A percentile compares a stretch with the other conserved stretches of the same genome.
These are phyloP conservation scores for Rosa rugosa DNA, from an alignment of 306 rosid genomes.

Conservation along the genomic window DNA sequence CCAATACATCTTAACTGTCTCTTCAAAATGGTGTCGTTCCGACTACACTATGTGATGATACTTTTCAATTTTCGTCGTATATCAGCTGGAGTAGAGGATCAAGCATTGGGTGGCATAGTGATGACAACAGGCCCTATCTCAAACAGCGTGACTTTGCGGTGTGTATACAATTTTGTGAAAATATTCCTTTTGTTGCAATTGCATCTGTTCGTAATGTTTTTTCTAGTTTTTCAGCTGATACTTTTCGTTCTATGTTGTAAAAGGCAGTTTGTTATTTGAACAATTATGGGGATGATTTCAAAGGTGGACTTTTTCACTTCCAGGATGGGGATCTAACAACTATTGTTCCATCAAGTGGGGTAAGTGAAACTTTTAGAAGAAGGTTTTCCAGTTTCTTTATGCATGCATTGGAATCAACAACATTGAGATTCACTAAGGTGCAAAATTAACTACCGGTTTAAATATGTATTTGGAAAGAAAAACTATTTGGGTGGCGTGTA, in stretches of 20 bases:
- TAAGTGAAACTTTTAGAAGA: constrained; percentile 43
- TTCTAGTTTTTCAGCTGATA: constrained; percentile 26
- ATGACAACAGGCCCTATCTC: constrained; percentile 84
- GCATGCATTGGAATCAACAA: neutral
- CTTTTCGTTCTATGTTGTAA: constrained; percentile 34
- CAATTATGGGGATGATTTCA: constrained; percentile 66
- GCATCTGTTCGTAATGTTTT: neutral
- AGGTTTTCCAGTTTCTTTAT: constrained; percentile 11
- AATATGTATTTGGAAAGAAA: neutral
- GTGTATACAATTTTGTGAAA: constrained; percentile 21
- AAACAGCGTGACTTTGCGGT: constrained; percentile 86
- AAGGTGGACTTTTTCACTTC: constrained; percentile 83
- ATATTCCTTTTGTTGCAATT: constrained; percentile 4
- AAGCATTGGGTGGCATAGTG: constrained; percentile 97
- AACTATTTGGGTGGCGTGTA: neutral
- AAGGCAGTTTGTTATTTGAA: constrained; percentile 91
- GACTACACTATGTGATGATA: constrained; percentile 10
- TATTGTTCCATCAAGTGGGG: constrained; percentile 65
- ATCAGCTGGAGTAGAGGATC: constrained; percentile 85
- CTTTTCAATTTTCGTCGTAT: constrained; percentile 4
- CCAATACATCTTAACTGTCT: neutral
- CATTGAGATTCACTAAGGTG: neutral
- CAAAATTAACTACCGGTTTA: neutral
- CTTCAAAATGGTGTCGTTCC: neutral
- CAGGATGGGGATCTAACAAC: constrained; percentile 71